These are phyloP conservation scores for Suillus subalutaceus DNA, from an alignment of 768 basidiomycete genomes.

Conservation along the genomic window DNA sequence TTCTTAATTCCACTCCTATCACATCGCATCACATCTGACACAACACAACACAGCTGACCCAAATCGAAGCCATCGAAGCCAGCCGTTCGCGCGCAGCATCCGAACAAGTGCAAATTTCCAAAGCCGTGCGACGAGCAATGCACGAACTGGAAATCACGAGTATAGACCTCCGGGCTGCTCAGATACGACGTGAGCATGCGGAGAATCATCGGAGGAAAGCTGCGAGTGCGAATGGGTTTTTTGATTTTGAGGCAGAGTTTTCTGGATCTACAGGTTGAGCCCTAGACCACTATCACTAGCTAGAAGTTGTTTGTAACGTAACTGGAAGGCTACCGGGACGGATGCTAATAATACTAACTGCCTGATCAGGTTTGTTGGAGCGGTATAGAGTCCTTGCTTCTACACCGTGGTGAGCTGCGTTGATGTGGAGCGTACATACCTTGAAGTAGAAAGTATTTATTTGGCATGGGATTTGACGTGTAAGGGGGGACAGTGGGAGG, in stretches of 20 bases:
- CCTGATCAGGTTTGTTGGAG: slow-evolving; percentile 15
- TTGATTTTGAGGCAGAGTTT: slow-evolving; percentile 55
- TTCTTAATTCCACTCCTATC: background rate
- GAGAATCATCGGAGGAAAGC: slow-evolving; percentile 65
- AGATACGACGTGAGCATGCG: slow-evolving; percentile 59
- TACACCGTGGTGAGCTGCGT: slow-evolving; percentile 27
- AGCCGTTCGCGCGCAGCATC: slow-evolving; percentile 43
- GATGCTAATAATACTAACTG: slow-evolving; percentile 14
- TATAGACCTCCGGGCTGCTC: slow-evolving; percentile 62
- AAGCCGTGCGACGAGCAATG: slow-evolving; percentile 49
- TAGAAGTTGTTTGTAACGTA: background rate
- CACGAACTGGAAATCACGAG: slow-evolving; percentile 64
- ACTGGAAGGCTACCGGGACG: background rate
- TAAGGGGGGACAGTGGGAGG: background rate
- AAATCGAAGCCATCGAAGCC: slow-evolving; percentile 38
- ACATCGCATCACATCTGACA: background rate
- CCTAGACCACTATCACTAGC: background rate
- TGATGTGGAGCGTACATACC: background rate
- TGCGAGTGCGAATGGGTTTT: slow-evolving; percentile 45
- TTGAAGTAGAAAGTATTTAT: no score
- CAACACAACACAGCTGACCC: slow-evolving; percentile 8
- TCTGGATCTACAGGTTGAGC: background rate
- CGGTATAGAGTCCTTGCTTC: slow-evolving; percentile 71
- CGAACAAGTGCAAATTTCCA: slow-evolving; percentile 43
- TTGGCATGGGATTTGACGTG: no score